Percentiles rank a stretch among this genome's conserved stretches.
phyloP scores from a whole-genome alignment of 306 rosid genomes.

The Sindora glabra region DNA sequence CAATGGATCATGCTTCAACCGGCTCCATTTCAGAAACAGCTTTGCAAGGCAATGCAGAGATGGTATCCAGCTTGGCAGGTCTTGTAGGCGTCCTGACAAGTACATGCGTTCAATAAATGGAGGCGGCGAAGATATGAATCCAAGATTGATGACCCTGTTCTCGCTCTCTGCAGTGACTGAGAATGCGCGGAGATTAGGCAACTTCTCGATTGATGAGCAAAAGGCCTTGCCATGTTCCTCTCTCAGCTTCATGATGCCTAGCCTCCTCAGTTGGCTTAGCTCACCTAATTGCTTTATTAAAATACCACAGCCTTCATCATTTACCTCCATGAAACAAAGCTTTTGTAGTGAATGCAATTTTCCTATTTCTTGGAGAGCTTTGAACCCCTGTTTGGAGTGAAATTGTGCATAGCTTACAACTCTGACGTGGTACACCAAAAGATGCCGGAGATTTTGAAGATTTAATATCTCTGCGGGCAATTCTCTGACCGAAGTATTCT shows the following conservation, averaged over 20 bases:
- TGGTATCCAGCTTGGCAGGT: constrained; percentile 36
- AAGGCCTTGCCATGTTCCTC: constrained; percentile 36
- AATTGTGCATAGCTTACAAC: constrained; percentile 22
- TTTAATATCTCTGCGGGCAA: constrained; percentile 42
- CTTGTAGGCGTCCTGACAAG: constrained; percentile 31
- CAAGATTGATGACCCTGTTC: constrained; percentile 30
- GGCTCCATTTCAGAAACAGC: constrained; percentile 35
- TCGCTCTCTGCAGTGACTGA: constrained; percentile 24
- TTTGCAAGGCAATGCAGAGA: constrained; percentile 20
- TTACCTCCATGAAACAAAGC: constrained; percentile 43
- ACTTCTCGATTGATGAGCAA: constrained; percentile 31
- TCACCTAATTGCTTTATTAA: constrained; percentile 26
- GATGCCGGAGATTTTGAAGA: constrained; percentile 40
- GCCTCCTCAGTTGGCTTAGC: constrained; percentile 32
- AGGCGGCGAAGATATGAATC: constrained; percentile 28
- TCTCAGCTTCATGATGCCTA: constrained; percentile 30
- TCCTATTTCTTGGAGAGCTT: constrained; percentile 24
- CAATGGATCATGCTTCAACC: constrained; percentile 27
- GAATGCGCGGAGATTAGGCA: constrained; percentile 32
- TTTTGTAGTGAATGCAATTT: constrained; percentile 34
- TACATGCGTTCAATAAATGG: constrained; percentile 31
- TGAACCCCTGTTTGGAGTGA: constrained; percentile 28
- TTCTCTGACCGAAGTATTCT: constrained; percentile 29
- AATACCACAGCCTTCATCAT: constrained; percentile 22
- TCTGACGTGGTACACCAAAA: constrained; percentile 27